phyloP scores from a whole-genome alignment of 805 yeast species.

The Spathaspora girioi region DNA sequence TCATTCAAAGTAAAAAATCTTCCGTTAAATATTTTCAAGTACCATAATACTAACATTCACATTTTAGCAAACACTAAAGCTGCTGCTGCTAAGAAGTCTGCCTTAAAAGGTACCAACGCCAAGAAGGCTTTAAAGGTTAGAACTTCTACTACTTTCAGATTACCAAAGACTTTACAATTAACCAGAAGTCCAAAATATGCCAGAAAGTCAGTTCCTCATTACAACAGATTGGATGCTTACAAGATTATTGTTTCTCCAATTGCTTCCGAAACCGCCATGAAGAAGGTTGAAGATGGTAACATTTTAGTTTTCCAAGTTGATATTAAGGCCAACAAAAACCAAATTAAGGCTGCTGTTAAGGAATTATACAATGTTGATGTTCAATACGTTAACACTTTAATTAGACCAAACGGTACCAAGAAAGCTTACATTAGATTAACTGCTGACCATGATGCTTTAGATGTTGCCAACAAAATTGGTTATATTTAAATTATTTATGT shows the following conservation, averaged over 20 bases:
- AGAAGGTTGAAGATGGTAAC: slow-evolving; percentile 99
- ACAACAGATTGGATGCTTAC: slow-evolving; percentile 95
- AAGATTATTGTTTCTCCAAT: slow-evolving; percentile 91
- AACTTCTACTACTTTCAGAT: slow-evolving; percentile 92
- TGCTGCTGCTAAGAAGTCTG: slow-evolving; percentile 97
- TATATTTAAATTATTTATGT: slow-evolving; percentile 62
- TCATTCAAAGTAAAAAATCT: too few species aligned
- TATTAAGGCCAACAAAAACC: slow-evolving; percentile 95
- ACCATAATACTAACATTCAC: slow-evolving; percentile 18
- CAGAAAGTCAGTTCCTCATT: slow-evolving; percentile 94
- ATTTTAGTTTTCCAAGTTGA: slow-evolving; percentile 98
- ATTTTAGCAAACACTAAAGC: slow-evolving; percentile 67
- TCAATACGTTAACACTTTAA: slow-evolving; percentile 89
- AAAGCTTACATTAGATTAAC: slow-evolving; percentile 99
- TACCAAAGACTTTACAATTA: slow-evolving; percentile 94
- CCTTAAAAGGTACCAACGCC: slow-evolving; percentile 93
- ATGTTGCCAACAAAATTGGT: slow-evolving; percentile 99
- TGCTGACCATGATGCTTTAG: slow-evolving; percentile 99
- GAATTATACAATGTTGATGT: slow-evolving; percentile 97
- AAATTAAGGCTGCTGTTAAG: slow-evolving; percentile 97
- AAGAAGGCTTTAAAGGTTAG: slow-evolving; percentile 90
- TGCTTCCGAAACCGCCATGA: slow-evolving; percentile 98
- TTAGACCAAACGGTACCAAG: slow-evolving; percentile 99
- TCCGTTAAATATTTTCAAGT: neutral
- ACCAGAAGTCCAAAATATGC: slow-evolving; percentile 95